phyloP scores from a whole-genome alignment of 306 rosid species.

The Aeschynomene evenia region DNA sequence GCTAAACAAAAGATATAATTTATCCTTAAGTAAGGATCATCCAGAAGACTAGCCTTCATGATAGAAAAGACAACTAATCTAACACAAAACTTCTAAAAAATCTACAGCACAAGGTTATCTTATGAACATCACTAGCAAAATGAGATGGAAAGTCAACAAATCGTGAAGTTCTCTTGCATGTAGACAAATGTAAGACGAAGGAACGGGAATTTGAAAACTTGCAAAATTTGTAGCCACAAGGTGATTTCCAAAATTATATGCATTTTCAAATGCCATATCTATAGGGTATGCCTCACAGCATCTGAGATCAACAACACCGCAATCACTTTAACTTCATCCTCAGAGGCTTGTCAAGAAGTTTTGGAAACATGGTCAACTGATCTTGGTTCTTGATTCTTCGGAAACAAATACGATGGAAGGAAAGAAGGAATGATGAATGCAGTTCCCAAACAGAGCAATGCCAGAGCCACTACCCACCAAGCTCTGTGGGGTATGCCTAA shows the following conservation, averaged over 20 bases:
- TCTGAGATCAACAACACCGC: not conserved
- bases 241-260: slow-evolving; percentile 4
- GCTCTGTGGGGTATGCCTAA: slow-evolving; percentile 75
- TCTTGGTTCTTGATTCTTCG: slow-evolving; percentile 29
- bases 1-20: no score
- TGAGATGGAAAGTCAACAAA: not conserved
- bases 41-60: no score
- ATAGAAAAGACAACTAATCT: not conserved
- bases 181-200: not conserved
- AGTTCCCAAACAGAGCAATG: slow-evolving; percentile 55
- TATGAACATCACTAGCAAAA: not conserved
- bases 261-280: not conserved
- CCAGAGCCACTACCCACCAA: slow-evolving; percentile 80
- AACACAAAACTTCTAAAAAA: not conserved
- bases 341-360: slow-evolving; percentile 38
- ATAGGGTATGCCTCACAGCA: slow-evolving; percentile 2
- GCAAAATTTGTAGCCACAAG: not conserved
- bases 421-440: slow-evolving; percentile 59
- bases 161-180: not conserved
- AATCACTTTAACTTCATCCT: not conserved
- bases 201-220: not conserved
- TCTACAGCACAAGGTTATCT: not conserved
- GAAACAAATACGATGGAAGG: slow-evolving; percentile 60
- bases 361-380: slow-evolving; percentile 42
- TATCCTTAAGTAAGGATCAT: no score